Percentiles rank a stretch among this genome's conserved stretches.
phyloP scores from a whole-genome alignment of 306 rosid species.

The Cicer pinnatifidum region DNA sequence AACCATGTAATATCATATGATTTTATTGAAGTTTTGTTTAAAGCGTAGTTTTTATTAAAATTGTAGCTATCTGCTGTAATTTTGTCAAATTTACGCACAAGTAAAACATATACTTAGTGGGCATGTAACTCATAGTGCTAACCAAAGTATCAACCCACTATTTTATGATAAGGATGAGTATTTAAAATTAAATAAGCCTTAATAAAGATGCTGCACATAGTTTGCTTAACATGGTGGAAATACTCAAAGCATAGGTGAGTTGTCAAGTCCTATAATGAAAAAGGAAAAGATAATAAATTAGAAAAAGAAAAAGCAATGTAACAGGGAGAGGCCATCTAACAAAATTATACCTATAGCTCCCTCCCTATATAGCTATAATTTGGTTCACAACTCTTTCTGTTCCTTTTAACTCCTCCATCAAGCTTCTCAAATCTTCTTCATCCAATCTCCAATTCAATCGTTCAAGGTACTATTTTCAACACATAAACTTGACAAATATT shows the following conservation, averaged over 20 bases:
- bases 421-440: slow-evolving; percentile 46
- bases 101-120: slow-evolving; percentile 6
- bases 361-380: slow-evolving; percentile 49
- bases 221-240: slow-evolving; percentile 71
- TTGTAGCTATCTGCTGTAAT: no score
- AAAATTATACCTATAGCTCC: slow-evolving; percentile 36
- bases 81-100: no score
- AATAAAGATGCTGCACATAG: slow-evolving; percentile 53
- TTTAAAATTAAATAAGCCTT: slow-evolving; percentile 33
- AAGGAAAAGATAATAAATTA: slow-evolving; percentile 33
- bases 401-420: slow-evolving; percentile 44
- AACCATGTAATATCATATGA: no score
- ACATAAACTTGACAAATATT: slow-evolving; percentile 2
- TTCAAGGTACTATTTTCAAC: slow-evolving; percentile 49
- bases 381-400: slow-evolving; percentile 35
- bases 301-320: slow-evolving; percentile 52
- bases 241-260: slow-evolving; percentile 59
- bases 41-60: no score
- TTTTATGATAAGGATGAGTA: slow-evolving; percentile 46
- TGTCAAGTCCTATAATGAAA: slow-evolving; percentile 59
- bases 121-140: slow-evolving; percentile 30
- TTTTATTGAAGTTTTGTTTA: no score
- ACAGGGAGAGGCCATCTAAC: slow-evolving; percentile 51
- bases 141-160: slow-evolving; percentile 39
- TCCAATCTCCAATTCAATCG: neutral